A percentile compares a stretch with the other conserved stretches of the same genome.
phyloP scores from a whole-genome alignment of 345 rosid species.

The Viola odorata region DNA sequence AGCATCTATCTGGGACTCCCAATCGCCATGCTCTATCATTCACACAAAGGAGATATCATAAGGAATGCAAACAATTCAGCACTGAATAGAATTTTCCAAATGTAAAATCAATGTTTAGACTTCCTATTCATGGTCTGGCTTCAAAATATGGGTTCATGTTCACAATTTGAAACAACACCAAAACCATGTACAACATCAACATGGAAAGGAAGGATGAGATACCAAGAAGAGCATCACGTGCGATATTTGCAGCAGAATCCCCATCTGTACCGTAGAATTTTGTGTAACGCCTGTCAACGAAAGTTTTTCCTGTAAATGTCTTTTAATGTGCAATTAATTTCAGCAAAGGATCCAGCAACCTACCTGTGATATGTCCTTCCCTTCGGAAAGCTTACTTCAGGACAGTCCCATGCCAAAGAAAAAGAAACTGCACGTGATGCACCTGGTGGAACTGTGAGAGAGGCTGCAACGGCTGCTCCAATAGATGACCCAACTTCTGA shows the following conservation, averaged over 20 bases:
- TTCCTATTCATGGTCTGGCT: background rate
- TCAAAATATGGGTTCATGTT: background rate
- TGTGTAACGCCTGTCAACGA: slow-evolving; percentile 62
- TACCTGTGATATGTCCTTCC: slow-evolving; percentile 76
- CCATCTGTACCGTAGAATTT: slow-evolving; percentile 73
- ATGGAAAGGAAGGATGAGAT: background rate
- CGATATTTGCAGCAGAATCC: slow-evolving; percentile 73
- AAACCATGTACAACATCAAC: background rate
- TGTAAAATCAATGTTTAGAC: background rate
- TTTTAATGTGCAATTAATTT: slow-evolving; percentile 4
- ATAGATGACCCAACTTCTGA: slow-evolving; percentile 77
- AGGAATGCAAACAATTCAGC: background rate
- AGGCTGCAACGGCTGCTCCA: slow-evolving; percentile 90
- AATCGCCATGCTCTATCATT: slow-evolving; percentile 54
- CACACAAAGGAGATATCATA: slow-evolving; percentile 10
- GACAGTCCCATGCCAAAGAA: slow-evolving; percentile 95
- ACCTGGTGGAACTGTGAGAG: slow-evolving; percentile 53
- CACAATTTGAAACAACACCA: background rate
- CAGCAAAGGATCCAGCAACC: background rate
- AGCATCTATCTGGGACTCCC: slow-evolving; percentile 81
- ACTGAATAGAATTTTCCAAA: background rate
- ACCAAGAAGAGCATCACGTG: slow-evolving; percentile 83
- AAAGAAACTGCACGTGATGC: slow-evolving; percentile 52
- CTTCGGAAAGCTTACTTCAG: slow-evolving; percentile 55
- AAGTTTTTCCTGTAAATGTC: slow-evolving; percentile 4